These are phyloP conservation scores for Cladosporium sp. DNA, from an alignment of 2,329 filamentous ascomycete genomes.

Conservation along the genomic window DNA sequence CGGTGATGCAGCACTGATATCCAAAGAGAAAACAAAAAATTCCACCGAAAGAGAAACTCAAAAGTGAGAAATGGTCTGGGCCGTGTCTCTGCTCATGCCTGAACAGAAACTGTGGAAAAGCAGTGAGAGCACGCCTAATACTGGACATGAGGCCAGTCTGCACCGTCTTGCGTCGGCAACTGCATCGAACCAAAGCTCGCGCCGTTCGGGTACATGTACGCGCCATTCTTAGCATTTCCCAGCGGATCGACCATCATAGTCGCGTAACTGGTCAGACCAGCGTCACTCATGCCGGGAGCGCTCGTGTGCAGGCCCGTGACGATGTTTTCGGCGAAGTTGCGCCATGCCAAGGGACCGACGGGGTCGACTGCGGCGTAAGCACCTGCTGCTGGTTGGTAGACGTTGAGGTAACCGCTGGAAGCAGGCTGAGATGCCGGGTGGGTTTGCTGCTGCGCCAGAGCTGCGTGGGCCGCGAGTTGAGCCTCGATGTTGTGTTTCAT, in stretches of 20 bases:
- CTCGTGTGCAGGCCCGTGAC: slow-evolving; percentile 12
- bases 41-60: too few species aligned
- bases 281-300: slow-evolving; percentile 4
- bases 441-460: slow-evolving; percentile 15
- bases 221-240: neutral
- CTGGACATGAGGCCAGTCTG: slow-evolving; percentile 24
- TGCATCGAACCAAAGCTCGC: slow-evolving; percentile 17
- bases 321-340: slow-evolving; percentile 29
- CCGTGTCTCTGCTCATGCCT: too few species aligned
- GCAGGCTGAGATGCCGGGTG: slow-evolving; percentile 13
- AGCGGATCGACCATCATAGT: slow-evolving; percentile 7
- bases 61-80: too few species aligned
- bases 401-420: slow-evolving; percentile 18
- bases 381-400: slow-evolving; percentile 17
- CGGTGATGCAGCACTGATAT: neutral
- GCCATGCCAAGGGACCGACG: slow-evolving; percentile 28
- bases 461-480: slow-evolving; percentile 17
- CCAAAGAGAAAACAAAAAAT: too few species aligned
- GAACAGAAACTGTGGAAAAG: too few species aligned
- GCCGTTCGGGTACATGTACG: slow-evolving; percentile 8
- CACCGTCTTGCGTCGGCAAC: slow-evolving; percentile 17
- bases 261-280: neutral
- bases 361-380: neutral
- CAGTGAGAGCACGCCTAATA: slow-evolving; percentile 10
- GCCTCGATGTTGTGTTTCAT: slow-evolving; percentile 23